Base-by-base conservation (phyloP, 2,329 filamentous ascomycete genomes). In the Diaporthe destruens region DNA sequence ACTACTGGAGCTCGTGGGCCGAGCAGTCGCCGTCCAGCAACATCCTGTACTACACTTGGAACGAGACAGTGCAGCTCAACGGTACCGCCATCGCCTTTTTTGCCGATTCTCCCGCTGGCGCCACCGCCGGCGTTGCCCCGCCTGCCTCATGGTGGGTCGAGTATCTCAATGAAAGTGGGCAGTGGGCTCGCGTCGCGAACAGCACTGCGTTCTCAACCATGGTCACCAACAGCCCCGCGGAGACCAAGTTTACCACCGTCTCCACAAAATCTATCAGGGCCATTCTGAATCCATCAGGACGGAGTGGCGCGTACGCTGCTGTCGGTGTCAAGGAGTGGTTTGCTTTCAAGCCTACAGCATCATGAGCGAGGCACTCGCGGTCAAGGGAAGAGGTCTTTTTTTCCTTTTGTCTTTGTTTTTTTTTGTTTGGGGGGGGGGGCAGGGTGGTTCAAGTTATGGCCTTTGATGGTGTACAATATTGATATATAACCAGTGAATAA, bases 1-100 rank as follows among this genome's bases (percentile, higher is more conserved):
- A 82, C 72, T 82, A 82, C 75, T 83, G 81, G 81, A 76, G 74
- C 67, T 81, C 80, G 9, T 83, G 80, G 73, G 76, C 74, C 20
- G 76, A 79, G n/a, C 68, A 61, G 51, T 81, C 80, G 6, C 81
- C 80, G 1, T 69, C 75, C 70, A 75, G 57, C n/a, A 80, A 75
- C 73, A 78, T 76, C 6, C 76, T 83, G 56, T 79, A 77, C 4
- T 79, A 80, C 55, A 78, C 76, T 5, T 82, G 81, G 80, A 74
- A 78, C 36, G 25, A 69, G 2, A 72, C 78, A 0, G 78, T 81
- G 20, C 66, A 76, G 61, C 77, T 82, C 42, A 78, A 80, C 70
- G 79, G 79, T 0, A 76, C 76, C 14, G 77, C 78, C 3, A 75
- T 81, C 23, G 76, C 78, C 11, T 80, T 80, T 71, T 81, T 81